These are phyloP conservation scores for Oidium heveae DNA, from an alignment of 2,329 filamentous ascomycete species.

Conservation along the genomic window DNA sequence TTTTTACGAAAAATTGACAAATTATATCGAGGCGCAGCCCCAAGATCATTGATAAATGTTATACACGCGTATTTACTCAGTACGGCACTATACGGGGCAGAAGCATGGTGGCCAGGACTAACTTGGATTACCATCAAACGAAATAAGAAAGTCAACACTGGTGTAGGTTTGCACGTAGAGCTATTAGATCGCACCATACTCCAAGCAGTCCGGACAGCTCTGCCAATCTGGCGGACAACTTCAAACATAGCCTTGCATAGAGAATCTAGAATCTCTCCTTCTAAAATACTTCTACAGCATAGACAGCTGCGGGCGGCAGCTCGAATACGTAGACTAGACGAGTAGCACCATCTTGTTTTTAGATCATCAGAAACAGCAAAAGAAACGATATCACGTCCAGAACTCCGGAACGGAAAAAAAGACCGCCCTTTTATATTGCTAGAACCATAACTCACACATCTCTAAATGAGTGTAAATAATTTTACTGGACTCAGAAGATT, in stretches of 20 bases:
- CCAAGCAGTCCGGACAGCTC: neutral
- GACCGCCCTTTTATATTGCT: neutral
- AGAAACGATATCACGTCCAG: neutral
- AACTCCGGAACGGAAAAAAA: neutral
- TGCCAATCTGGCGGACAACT: neutral
- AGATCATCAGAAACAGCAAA: neutral
- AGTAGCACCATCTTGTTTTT: neutral
- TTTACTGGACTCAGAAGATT: neutral
- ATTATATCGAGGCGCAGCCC: neutral
- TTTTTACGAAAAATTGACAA: neutral
- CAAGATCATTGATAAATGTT: neutral
- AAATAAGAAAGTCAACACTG: neutral
- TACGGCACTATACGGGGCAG: neutral
- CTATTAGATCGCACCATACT: neutral
- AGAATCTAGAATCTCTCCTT: neutral
- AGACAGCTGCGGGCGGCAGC: neutral
- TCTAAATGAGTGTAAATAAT: neutral
- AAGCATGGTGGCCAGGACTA: neutral
- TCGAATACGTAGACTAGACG: neutral
- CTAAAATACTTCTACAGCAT: neutral
- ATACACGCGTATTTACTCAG: neutral
- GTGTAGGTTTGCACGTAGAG: neutral
- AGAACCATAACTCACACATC: neutral
- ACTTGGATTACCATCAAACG: neutral
- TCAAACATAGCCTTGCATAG: neutral